Evolutionary conservation across 148 eudicot genomes (phyloP).

Genomic region (Persicaria maculosa): DNA sequence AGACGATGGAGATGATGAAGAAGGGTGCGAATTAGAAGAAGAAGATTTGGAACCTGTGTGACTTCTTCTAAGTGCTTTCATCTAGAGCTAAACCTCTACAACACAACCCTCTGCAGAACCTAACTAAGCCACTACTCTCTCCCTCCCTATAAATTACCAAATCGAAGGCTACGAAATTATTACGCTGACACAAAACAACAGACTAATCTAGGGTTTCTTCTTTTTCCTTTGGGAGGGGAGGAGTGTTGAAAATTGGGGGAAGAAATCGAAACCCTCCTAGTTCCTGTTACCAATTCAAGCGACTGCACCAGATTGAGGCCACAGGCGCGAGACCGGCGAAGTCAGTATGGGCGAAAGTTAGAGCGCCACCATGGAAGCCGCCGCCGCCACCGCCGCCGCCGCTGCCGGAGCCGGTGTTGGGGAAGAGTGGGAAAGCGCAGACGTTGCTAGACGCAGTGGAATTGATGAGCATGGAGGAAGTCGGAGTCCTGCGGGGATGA

Average conservation of each 20-base stretch:
- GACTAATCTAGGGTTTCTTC: background rate
- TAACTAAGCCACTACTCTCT: constrained; percentile 8
- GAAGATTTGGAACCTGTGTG: constrained; percentile 23
- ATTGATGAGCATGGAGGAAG: background rate
- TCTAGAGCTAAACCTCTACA: constrained; percentile 38
- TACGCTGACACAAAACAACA: background rate
- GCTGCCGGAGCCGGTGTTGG: background rate
- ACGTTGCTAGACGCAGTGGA: background rate
- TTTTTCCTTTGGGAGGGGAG: constrained; percentile 1
- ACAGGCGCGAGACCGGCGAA: constrained; percentile 45
- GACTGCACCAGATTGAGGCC: constrained; percentile 36
- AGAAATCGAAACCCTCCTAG: background rate
- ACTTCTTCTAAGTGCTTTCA: constrained; percentile 54
- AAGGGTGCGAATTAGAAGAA: constrained; percentile 21
- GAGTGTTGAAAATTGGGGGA: background rate
- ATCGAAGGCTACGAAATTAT: background rate
- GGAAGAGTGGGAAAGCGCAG: background rate
- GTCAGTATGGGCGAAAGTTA: constrained; percentile 41
- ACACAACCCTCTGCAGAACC: constrained; percentile 15
- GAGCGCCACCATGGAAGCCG: constrained; percentile 18
- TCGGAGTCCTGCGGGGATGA: background rate
- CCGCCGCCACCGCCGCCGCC: constrained; percentile 17
- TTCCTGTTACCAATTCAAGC: constrained; percentile 26
- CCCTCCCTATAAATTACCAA: constrained; percentile 3
- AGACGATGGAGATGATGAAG: constrained; percentile 29